Conservation (phyloP, 169 alveolate species). For the Amoebophrya sp. region DNA sequence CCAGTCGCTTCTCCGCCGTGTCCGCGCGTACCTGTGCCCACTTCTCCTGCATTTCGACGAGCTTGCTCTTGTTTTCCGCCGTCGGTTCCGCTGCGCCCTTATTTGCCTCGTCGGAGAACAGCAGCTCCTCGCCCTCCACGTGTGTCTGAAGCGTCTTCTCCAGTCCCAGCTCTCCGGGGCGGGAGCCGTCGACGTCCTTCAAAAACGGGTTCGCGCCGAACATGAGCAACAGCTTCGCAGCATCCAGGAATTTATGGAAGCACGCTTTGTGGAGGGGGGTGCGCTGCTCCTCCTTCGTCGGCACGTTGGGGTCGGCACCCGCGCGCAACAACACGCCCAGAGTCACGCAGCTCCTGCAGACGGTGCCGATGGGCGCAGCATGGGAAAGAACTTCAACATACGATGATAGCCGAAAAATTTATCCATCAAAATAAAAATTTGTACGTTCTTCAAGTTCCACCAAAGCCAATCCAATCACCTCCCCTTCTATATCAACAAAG, state of each 20-base stretch:
- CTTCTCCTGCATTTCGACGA: not conserved
- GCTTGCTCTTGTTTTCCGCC: not conserved
- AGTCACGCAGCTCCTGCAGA: not conserved
- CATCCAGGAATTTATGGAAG: not conserved
- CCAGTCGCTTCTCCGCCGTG: too few relatives aligned
- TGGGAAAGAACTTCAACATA: too few relatives aligned
- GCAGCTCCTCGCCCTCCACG: not conserved
- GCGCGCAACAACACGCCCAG: not conserved
- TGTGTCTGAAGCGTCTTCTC: not conserved
- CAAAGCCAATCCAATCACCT: too few relatives aligned
- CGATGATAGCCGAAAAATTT: too few relatives aligned
- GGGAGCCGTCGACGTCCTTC: not conserved
- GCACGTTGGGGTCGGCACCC: not conserved
- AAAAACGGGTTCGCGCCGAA: not conserved
- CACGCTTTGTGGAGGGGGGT: not conserved
- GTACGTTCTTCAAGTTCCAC: too few relatives aligned
- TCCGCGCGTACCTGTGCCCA: too few relatives aligned
- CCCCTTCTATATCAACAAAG: too few relatives aligned
- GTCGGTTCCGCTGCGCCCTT: not conserved
- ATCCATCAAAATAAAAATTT: too few relatives aligned
- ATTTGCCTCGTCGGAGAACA: not conserved
- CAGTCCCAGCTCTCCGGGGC: not conserved
- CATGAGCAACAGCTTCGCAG: not conserved
- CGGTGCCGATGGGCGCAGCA: too few relatives aligned
- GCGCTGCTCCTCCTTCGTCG: not conserved